Base-by-base conservation (phyloP, 2,329 filamentous ascomycete genomes). In the Phyllosticta paracitricarpa region DNA sequence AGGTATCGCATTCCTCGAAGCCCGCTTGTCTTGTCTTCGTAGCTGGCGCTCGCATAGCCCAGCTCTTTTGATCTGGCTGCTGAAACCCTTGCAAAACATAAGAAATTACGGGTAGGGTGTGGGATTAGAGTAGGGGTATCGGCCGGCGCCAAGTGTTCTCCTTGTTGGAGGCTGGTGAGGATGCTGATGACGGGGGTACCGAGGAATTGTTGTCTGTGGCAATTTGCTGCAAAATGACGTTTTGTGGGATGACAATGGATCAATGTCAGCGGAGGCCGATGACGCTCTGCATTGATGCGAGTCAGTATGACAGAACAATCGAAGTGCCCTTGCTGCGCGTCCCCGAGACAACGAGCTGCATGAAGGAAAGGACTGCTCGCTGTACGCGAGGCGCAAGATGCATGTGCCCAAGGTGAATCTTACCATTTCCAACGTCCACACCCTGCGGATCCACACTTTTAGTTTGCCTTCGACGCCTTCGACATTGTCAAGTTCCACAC, bases 381-480 rank as follows among this genome's bases (percentile, higher is more conserved):
- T 17, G n/a, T 48, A n/a, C 40, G 52, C n/a, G 52, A n/a, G 52
- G 65, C 30, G 33, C 51, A 57, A 57, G 40, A 62, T 35, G 54
- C 22, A 40, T 22, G 17, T 22, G 19, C 19, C 19, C 54, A 57
- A 57, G 26, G 25, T n/a, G 8, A 40, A 56, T 14, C 79, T 73
- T 74, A 86, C 84, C 84, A 99, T 99, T 81, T 99, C 94, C 63
- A 99, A 82, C 63, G 94, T 99, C 94, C 94, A 99, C 63, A 99
- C 94, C 69, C 94, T 84, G 71, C 94, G 83, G 73, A 99, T 97
- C 94, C 94, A 99, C 62, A 99, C 91, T 77, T 99, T 99, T 67
- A 99, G 81, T 73, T 87, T 90, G 58, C 92, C 93, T 58, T 96
- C 85, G 7, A 97, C 88, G 14, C 94, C 94, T 57, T 95, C 91